Evolutionary conservation across 192 early-diverging fungal species (phyloP), one percentile per base, ranked within the genome.

Genomic region (Backusella parvicylindrica): DNA sequence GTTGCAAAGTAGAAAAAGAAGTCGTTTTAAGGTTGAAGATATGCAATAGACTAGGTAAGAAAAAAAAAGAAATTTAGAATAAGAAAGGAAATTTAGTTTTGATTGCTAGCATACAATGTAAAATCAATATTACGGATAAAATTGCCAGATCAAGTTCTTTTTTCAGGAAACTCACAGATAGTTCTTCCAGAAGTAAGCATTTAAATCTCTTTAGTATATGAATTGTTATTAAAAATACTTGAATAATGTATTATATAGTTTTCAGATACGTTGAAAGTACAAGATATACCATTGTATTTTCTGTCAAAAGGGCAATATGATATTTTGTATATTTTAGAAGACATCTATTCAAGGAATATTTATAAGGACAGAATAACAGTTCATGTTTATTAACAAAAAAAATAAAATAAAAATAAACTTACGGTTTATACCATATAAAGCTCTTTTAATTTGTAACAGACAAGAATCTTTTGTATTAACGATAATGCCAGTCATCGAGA

Each of bases 311-410:
- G 87, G 37, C 77, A 84, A 50, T 89, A 79, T 71, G 80, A 86
- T 75, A 77, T 89, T 23, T 71, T 89, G 1, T 89, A 87, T 73
- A 85, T 87, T 71, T 83, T 83, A 16, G 85, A 89, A 63, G 87
- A 89, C 75, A 83, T 89, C 15, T 72, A 80, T 64, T 77, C 83
- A 35, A 74, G 86, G n/a, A 33, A 81, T 7, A 77, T 86, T 0
- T 84, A 83, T 70, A 6, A 43, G 41, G 15, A 43, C 12, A 43
- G 9, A 15, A 43, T 43, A 15, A 15, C 41, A 7, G 15, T 43
- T 43, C 41, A 43, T 12, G 41, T 15, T 43, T 43, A 15, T 43
- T 41, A 15, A 37, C 36, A 37, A 37, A 37, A 37, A 7, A 7
- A 37, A 37, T 6, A 37, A 37, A 37, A n/a, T n/a, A n/a, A n/a